Conservation (phyloP, 1,139 yeast species). For the Saccharomyces pastorianus region DNA sequence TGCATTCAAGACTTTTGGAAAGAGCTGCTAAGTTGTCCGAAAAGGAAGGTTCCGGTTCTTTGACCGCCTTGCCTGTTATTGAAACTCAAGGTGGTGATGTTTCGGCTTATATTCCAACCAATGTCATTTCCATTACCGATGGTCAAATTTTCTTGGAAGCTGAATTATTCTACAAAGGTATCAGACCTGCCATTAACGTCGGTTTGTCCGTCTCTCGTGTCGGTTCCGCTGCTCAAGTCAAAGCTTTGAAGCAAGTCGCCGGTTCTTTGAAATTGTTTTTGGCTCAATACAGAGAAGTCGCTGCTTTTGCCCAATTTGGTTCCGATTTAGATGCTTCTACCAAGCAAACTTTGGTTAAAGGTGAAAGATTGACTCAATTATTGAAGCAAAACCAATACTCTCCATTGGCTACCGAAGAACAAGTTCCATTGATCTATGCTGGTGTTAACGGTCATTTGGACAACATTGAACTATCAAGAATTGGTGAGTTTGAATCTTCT, state of each 20-base stretch:
- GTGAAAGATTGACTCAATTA: constrained; percentile 99
- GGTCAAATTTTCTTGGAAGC: constrained; percentile 99
- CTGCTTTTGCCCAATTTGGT: constrained; percentile 99
- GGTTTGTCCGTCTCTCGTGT: constrained; percentile 99
- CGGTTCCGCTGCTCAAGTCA: constrained; percentile 99
- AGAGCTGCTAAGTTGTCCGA: constrained; percentile 97
- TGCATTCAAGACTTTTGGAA: constrained; percentile 91
- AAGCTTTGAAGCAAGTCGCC: constrained; percentile 99
- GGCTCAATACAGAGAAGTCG: constrained; percentile 99
- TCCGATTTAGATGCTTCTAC: constrained; percentile 99
- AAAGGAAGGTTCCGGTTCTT: constrained; percentile 83
- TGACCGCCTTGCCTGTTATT: constrained; percentile 92
- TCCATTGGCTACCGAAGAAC: constrained; percentile 98
- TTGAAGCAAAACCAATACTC: constrained; percentile 96
- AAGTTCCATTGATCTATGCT: constrained; percentile 96
- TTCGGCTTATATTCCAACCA: constrained; percentile 95
- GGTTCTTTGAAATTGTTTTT: constrained; percentile 99
- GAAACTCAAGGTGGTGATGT: constrained; percentile 99
- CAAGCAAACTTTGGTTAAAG: constrained; percentile 97
- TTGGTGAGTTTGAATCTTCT: constrained; percentile 86
- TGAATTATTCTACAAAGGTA: constrained; percentile 99
- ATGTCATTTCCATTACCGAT: constrained; percentile 94
- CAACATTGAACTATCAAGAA: constrained; percentile 71
- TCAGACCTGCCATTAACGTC: constrained; percentile 99
- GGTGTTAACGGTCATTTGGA: constrained; percentile 99